A percentile compares a stretch with the other conserved stretches of the same genome.
Conservation (phyloP, 2,329 filamentous ascomycete genomes). For the Hypoxylon rubiginosum region DNA sequence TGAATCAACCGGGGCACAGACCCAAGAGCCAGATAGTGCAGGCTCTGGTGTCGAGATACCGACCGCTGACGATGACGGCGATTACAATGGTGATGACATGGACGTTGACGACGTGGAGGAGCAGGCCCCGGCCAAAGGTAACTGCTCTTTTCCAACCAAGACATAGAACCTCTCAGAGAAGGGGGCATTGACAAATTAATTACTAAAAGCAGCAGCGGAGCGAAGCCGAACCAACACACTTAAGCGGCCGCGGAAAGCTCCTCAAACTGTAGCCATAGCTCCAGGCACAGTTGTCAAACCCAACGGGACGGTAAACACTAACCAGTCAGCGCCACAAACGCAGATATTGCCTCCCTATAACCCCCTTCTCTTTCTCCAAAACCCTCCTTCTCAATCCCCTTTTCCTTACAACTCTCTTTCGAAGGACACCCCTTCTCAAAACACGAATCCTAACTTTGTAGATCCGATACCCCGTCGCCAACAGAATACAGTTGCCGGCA, state of each 20-base stretch:
- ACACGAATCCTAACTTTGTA: slow-evolving; percentile 24
- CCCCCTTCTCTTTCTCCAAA: background rate
- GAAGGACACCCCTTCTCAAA: background rate
- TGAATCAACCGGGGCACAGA: slow-evolving; percentile 43
- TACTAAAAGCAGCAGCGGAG: background rate
- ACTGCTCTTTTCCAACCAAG: slow-evolving; percentile 27
- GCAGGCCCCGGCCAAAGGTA: slow-evolving; percentile 45
- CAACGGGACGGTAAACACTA: background rate
- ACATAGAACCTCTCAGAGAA: slow-evolving; percentile 19
- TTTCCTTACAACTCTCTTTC: background rate
- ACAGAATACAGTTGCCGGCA: background rate
- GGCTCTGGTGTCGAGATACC: slow-evolving; percentile 49
- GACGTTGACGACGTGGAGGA: slow-evolving; percentile 35
- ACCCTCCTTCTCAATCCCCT: background rate
- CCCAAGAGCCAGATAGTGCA: slow-evolving; percentile 41
- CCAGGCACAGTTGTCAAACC: background rate
- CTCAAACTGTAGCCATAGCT: background rate
- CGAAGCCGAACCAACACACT: background rate
- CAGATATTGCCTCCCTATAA: background rate
- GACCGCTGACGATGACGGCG: slow-evolving; percentile 43
- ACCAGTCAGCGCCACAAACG: background rate
- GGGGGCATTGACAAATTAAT: slow-evolving; percentile 21
- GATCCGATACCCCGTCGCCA: slow-evolving; percentile 14
- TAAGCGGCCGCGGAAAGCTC: background rate
- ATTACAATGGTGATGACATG: slow-evolving; percentile 43